Evolutionary conservation across 805 yeast genomes (phyloP).

Genomic region (Candida namnaoensis): DNA sequence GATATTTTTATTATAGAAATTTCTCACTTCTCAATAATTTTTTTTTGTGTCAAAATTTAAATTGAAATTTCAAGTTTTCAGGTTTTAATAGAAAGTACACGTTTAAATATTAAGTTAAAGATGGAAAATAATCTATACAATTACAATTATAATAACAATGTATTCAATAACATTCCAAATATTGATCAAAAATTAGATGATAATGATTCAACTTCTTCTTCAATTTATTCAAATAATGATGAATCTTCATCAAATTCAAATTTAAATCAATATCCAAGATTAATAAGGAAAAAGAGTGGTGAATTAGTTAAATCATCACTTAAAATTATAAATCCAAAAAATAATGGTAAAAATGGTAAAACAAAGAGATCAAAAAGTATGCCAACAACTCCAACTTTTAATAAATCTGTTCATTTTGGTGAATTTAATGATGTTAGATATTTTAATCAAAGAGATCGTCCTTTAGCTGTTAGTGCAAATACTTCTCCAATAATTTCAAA

Average conservation of each 20-base stretch:
- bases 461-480: constrained; percentile 64
- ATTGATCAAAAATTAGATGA: no score
- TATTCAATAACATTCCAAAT: no score
- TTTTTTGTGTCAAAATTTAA: no score
- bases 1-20: no score
- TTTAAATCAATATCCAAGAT: constrained; percentile 16
- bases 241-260: constrained; percentile 1
- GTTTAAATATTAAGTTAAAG: no score
- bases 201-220: no score
- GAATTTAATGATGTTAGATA: constrained; percentile 60
- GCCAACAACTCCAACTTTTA: constrained; percentile 49
- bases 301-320: constrained; percentile 74
- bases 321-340: constrained; percentile 32
- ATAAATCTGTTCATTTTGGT: constrained; percentile 78
- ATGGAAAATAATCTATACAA: no score
- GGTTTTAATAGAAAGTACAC: no score
- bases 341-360: constrained; percentile 4
- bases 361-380: constrained; percentile 27
- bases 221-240: no score
- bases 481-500: constrained; percentile 61
- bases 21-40: no score
- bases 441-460: constrained; percentile 66
- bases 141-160: no score
- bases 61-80: no score
- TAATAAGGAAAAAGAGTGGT: constrained; percentile 82